These are phyloP conservation scores for Athelia sp. DNA, from an alignment of 1,284 basidiomycete species.

Conservation along the genomic window DNA sequence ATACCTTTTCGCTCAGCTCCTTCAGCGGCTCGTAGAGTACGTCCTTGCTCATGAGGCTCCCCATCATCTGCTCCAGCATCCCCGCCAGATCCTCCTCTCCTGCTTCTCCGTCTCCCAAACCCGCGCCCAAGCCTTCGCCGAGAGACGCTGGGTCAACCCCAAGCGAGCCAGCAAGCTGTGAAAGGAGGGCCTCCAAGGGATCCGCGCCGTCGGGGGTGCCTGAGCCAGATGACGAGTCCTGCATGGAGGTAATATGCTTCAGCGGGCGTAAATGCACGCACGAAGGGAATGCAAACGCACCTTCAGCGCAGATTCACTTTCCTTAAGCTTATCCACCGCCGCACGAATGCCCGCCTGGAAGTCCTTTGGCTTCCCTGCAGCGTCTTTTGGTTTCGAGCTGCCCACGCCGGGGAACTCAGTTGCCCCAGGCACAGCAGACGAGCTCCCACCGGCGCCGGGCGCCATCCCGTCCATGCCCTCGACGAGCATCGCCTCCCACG, in stretches of 20 bases:
- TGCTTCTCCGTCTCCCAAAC: conserved; percentile 28
- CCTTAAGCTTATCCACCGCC: conserved; percentile 1
- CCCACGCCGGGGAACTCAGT: background rate
- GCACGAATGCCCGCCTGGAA: conserved; percentile 20
- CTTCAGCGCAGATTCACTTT: background rate
- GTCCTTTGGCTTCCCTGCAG: conserved; percentile 21
- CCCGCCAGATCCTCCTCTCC: conserved; percentile 25
- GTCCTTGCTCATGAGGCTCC: conserved; percentile 91
- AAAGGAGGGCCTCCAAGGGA: conserved; percentile 45
- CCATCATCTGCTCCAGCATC: conserved; percentile 90
- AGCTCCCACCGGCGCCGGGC: conserved; percentile 12
- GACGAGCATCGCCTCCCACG: conserved; percentile 74
- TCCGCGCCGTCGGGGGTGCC: conserved; percentile 27
- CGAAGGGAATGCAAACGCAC: background rate
- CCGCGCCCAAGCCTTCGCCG: conserved; percentile 13
- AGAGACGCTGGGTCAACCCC: too few species aligned
- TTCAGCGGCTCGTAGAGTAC: conserved; percentile 90
- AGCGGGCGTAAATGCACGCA: conserved; percentile 6
- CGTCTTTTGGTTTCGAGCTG: background rate
- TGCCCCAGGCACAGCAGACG: too few species aligned
- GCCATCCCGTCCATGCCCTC: conserved; percentile 57
- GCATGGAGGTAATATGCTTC: conserved; percentile 7
- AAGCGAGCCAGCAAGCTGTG: conserved; percentile 27
- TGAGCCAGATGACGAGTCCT: conserved; percentile 21
- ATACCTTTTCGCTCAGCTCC: conserved; percentile 81